These are phyloP conservation scores for Blepharisma undulans DNA, from an alignment of 169 alveolate species.

Conservation along the genomic window DNA sequence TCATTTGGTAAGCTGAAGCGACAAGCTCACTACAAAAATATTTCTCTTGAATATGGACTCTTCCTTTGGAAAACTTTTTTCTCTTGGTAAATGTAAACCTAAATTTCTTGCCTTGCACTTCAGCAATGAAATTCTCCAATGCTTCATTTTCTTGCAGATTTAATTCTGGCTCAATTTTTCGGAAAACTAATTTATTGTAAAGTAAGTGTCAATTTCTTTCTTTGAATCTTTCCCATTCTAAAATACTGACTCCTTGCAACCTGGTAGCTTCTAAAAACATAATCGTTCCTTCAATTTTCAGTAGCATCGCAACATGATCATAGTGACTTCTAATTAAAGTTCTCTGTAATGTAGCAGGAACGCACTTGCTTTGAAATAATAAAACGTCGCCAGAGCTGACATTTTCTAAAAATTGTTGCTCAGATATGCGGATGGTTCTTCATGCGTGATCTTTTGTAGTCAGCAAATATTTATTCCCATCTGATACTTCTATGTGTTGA, in stretches of 20 bases:
- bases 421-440: slow-evolving; percentile 8
- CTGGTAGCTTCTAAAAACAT: slow-evolving; percentile 70
- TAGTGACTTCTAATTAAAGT: slow-evolving; percentile 60
- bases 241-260: slow-evolving; percentile 67
- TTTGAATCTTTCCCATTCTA: slow-evolving; percentile 63
- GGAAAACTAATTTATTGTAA: slow-evolving; percentile 53
- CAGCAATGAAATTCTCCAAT: slow-evolving; percentile 57
- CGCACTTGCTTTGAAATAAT: slow-evolving; percentile 47
- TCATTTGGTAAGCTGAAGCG: slow-evolving; percentile 63
- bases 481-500: background rate
- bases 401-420: slow-evolving; percentile 23
- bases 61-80: slow-evolving; percentile 27
- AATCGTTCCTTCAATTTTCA: slow-evolving; percentile 49
- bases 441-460: background rate
- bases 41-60: background rate
- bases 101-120: slow-evolving; percentile 60
- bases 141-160: slow-evolving; percentile 2
- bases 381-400: slow-evolving; percentile 55
- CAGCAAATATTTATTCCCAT: background rate
- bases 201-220: slow-evolving; percentile 60
- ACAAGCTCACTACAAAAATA: slow-evolving; percentile 73
- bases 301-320: slow-evolving; percentile 80
- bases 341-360: slow-evolving; percentile 51
- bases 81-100: slow-evolving; percentile 53
- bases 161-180: slow-evolving; percentile 52